These are phyloP conservation scores for Paxillus rubicundulus DNA, from an alignment of 768 basidiomycete species.

Conservation along the genomic window DNA sequence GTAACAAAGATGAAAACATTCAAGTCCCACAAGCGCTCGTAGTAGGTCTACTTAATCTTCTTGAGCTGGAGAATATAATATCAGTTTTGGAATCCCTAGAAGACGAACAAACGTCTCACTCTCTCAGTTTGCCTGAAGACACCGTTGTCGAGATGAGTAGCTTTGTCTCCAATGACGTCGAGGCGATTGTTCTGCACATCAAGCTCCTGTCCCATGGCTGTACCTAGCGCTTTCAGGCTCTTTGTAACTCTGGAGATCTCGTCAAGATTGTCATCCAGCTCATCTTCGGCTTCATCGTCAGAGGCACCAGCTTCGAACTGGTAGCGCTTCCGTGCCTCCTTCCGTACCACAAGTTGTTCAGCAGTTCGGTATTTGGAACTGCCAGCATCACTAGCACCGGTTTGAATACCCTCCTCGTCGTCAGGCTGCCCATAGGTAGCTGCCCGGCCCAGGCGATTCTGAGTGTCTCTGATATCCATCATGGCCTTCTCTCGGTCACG, in stretches of 20 bases:
- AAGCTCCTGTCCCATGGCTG: conserved; percentile 85
- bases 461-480: conserved; percentile 81
- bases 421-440: conserved; percentile 54
- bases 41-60: conserved; percentile 47
- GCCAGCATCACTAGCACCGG: conserved; percentile 35
- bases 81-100: conserved; percentile 6
- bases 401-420: conserved; percentile 41
- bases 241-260: conserved; percentile 79
- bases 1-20: not conserved
- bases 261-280: conserved; percentile 87
- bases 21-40: not conserved
- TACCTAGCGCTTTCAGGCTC: conserved; percentile 73
- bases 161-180: conserved; percentile 74
- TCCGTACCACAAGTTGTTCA: conserved; percentile 52
- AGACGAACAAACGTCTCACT: conserved; percentile 42
- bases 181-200: conserved; percentile 83
- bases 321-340: conserved; percentile 76
- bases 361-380: conserved; percentile 43
- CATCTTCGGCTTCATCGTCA: conserved; percentile 94
- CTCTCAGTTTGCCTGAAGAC: conserved; percentile 82
- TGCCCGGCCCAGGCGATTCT: conserved; percentile 80
- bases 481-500: conserved; percentile 81
- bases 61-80: conserved; percentile 45
- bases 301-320: conserved; percentile 90
- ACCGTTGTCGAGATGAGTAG: conserved; percentile 67